Evolutionary conservation across 2,329 filamentous ascomycete genomes (phyloP).

Genomic region (Verticillium klebahnii): DNA sequence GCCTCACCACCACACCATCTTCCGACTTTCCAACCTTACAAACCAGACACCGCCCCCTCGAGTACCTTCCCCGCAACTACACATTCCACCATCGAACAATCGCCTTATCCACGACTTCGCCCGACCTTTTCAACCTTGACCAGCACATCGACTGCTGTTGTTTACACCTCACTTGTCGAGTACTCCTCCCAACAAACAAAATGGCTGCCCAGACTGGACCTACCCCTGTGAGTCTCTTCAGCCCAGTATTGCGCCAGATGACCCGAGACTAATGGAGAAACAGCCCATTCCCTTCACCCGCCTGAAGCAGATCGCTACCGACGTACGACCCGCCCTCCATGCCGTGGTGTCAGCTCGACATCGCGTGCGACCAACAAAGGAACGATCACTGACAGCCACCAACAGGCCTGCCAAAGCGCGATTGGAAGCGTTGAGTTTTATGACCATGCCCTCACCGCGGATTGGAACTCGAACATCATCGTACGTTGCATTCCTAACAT

Average conservation of each 20-base stretch:
- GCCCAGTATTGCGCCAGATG: not conserved
- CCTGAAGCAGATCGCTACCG: conserved; percentile 79
- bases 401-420: conserved; percentile 75
- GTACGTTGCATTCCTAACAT: conserved; percentile 42
- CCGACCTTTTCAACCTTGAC: not conserved
- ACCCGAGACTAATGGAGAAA: not conserved
- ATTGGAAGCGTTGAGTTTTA: conserved; percentile 74
- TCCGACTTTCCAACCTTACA: not conserved
- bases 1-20: not conserved
- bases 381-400: not conserved
- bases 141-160: not conserved
- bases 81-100: not conserved
- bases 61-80: not conserved
- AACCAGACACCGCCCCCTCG: not conserved
- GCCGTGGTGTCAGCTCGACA: not conserved
- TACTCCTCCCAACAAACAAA: not conserved
- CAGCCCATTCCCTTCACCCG: conserved; percentile 73
- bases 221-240: not conserved
- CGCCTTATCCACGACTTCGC: not conserved
- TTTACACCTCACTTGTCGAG: not conserved
- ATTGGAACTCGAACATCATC: conserved; percentile 92
- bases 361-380: not conserved
- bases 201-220: conserved; percentile 2
- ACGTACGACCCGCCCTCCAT: conserved; percentile 50
- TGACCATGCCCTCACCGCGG: conserved; percentile 77